Evolutionary conservation across 192 early-diverging fungal species (phyloP), one percentile per base, ranked within the genome.

Genomic region (Polychytrium aggregatum): DNA sequence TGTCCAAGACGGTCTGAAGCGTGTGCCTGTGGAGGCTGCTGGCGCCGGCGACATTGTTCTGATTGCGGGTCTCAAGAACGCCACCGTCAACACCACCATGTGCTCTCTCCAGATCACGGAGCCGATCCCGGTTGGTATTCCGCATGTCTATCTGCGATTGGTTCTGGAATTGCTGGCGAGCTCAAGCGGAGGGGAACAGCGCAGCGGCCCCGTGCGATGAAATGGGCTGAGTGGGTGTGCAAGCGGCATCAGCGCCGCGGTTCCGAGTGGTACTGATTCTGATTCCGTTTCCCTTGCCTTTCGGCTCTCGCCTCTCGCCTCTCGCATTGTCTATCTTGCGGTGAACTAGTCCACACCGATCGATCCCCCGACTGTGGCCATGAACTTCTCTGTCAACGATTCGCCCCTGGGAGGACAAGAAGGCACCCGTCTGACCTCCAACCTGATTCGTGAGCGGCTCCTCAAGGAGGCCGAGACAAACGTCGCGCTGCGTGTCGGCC

Each of bases 321-420:
- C n/a, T n/a, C n/a, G n/a, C n/a, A 33, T 11, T 33, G 31, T 8
- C 31, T 33, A n/a, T 8, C 18, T 5, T 41, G 38, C 4, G 34
- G 30, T 27, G 11, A 41, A 22, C 0, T 26, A 57, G 58, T 85
- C 73, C 51, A 75, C 82, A 41, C 75, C 83, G n/a, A 72, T 90
- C 37, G 87, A 90, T 50, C 81, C 81, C 29, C 87, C 87, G 2
- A 90, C 87, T 7, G 86, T 90, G 48, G 82, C 84, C 42, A 87
- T 90, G 79, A 72, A 74, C 27, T 86, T 90, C 52, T 79, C 78
- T 25, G 85, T 90, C 48, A 90, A 90, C 56, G 87, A 90, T 58
- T 90, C 87, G 38, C 87, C 87, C 14, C 73, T 87, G 37, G 84
- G 75, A 6, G 87, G 87, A 35, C 73, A 81, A 28, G 87, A 90